Evolutionary conservation across 164 flowering plant species (phyloP).

Genomic region (Stephania cephalantha): DNA sequence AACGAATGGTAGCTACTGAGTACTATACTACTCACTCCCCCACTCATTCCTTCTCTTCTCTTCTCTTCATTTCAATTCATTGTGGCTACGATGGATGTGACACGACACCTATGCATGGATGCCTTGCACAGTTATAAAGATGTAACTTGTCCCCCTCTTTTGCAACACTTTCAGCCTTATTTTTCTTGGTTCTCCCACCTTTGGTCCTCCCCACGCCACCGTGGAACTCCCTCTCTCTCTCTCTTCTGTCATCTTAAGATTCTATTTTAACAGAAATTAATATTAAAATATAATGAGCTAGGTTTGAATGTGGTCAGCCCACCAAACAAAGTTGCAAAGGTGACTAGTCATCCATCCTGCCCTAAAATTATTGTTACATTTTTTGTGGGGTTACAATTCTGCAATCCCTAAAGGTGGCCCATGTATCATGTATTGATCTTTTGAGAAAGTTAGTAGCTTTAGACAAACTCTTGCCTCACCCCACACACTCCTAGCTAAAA

Average conservation of each 20-base stretch:
- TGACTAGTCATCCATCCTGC: background rate
- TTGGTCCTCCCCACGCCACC: background rate
- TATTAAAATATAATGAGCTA: background rate
- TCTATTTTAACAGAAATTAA: background rate
- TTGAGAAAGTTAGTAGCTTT: background rate
- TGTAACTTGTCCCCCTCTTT: background rate
- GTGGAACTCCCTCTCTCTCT: background rate
- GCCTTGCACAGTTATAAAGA: background rate
- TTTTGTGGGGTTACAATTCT: background rate
- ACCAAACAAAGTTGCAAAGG: background rate
- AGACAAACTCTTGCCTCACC: background rate
- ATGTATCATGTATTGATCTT: background rate
- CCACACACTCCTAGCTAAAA: too few relatives aligned
- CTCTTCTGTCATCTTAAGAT: background rate
- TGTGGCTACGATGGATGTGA: background rate
- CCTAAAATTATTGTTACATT: background rate
- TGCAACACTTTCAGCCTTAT: background rate
- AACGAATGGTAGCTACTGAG: too few relatives aligned
- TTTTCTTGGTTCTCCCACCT: constrained; percentile 3
- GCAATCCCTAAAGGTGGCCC: background rate
- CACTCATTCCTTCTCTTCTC: too few relatives aligned
- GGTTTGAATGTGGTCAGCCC: background rate
- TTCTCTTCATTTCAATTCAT: too few relatives aligned
- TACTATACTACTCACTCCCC: too few relatives aligned
- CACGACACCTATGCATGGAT: constrained; percentile 3